phyloP scores from a whole-genome alignment of 1,284 basidiomycete genomes.

The Cryptococcus jaspeensis region DNA sequence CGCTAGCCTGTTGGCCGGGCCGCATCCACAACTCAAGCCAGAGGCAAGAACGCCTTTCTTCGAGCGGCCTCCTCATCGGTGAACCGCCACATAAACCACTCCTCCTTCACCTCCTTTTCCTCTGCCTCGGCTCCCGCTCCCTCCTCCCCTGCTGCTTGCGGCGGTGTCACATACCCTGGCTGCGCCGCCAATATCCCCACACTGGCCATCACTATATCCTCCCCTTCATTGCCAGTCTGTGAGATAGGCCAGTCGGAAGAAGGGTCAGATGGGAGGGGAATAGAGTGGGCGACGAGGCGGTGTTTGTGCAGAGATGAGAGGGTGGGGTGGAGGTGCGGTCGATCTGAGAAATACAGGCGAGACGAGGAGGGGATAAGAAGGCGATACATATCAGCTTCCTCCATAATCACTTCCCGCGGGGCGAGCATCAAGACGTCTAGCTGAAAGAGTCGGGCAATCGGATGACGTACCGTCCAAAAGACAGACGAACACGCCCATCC shows the following conservation, averaged over 20 bases:
- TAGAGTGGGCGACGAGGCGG: constrained; percentile 19
- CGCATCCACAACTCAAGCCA: constrained; percentile 9
- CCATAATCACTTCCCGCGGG: too few species aligned
- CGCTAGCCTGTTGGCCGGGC: too few species aligned
- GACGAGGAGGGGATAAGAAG: not conserved
- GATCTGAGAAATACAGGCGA: constrained; percentile 10
- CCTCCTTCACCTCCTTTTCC: constrained; percentile 3
- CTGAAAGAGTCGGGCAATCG: not conserved
- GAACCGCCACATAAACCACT: constrained; percentile 33
- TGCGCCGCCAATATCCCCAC: not conserved
- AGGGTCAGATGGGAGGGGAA: constrained; percentile 24
- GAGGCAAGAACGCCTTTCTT: constrained; percentile 28
- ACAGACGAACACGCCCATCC: constrained; percentile 34
- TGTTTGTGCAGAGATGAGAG: constrained; percentile 30
- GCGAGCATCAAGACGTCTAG: too few species aligned
- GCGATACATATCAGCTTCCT: not conserved
- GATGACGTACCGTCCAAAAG: constrained; percentile 26
- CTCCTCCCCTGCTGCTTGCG: not conserved
- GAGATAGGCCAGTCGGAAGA: constrained; percentile 14
- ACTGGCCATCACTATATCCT: constrained; percentile 1
- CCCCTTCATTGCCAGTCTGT: not conserved
- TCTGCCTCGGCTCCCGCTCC: too few species aligned
- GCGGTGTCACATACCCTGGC: not conserved
- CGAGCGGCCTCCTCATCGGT: constrained; percentile 23
- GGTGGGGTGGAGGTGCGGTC: constrained; percentile 30